Percentiles rank a stretch among this genome's conserved stretches.
Conservation (phyloP, 2,329 filamentous ascomycete species). For the Thelonectria blattea region DNA sequence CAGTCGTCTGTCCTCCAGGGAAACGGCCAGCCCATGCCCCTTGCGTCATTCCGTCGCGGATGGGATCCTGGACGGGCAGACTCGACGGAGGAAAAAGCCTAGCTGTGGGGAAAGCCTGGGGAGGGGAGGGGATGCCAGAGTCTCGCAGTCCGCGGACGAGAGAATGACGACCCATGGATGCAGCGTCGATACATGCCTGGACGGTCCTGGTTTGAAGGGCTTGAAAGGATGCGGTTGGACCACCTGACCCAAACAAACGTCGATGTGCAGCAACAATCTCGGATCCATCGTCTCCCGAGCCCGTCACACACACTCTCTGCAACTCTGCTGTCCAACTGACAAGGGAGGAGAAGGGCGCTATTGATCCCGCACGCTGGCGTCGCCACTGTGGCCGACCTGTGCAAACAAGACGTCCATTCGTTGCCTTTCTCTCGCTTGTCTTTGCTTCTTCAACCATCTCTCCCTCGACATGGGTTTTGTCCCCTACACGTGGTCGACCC, state of each 20-base stretch:
- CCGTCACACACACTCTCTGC: constrained; percentile 29
- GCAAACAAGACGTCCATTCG: background rate
- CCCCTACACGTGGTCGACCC: constrained; percentile 35
- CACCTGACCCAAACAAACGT: constrained; percentile 21
- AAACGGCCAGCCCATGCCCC: constrained; percentile 24
- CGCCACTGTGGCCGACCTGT: background rate
- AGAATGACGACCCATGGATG: background rate
- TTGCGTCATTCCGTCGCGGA: constrained; percentile 33
- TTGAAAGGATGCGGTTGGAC: constrained; percentile 25
- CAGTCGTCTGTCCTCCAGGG: constrained; percentile 16
- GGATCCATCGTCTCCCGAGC: constrained; percentile 36
- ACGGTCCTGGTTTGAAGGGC: constrained; percentile 17
- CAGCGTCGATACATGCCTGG: constrained; percentile 20
- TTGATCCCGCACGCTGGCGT: constrained; percentile 13
- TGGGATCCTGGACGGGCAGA: constrained; percentile 30
- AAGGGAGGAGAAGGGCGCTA: constrained; percentile 11
- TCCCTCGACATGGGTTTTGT: background rate
- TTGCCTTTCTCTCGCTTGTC: background rate
- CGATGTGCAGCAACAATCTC: constrained; percentile 40
- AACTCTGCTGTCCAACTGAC: constrained; percentile 7
- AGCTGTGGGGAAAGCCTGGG: constrained; percentile 32
- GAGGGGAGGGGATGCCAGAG: no score
- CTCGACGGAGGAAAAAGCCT: constrained; percentile 34
- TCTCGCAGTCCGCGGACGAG: constrained; percentile 1
- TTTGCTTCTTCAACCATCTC: constrained; percentile 3